Evolutionary conservation across 192 early-diverging fungal genomes (phyloP).

Genomic region (Coemansia sp.): DNA sequence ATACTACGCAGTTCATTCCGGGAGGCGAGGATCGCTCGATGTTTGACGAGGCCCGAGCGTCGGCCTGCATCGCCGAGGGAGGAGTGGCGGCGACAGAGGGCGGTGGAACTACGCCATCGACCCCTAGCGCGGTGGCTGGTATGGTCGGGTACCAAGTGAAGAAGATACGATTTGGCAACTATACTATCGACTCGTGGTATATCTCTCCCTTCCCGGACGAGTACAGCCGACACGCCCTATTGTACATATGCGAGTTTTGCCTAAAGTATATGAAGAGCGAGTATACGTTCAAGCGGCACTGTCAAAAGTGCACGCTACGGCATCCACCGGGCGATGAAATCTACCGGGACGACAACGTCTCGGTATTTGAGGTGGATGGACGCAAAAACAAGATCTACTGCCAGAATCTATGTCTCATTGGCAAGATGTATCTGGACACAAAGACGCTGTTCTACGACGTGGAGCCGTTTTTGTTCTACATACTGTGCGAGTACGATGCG

Average conservation of each 20-base stretch:
- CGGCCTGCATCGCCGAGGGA: constrained; percentile 40
- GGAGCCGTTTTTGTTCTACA: constrained; percentile 96
- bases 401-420: constrained; percentile 94
- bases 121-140: constrained; percentile 19
- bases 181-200: constrained; percentile 93
- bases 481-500: constrained; percentile 79
- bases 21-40: constrained; percentile 53
- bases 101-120: constrained; percentile 31
- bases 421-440: constrained; percentile 97
- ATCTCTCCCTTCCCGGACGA: constrained; percentile 96
- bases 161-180: constrained; percentile 80
- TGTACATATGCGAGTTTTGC: constrained; percentile 97
- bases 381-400: constrained; percentile 98
- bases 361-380: constrained; percentile 97
- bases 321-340: constrained; percentile 98
- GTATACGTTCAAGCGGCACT: constrained; percentile 81
- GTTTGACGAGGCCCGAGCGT: constrained; percentile 60
- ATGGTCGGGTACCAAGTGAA: constrained; percentile 51
- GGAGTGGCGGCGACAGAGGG: not conserved
- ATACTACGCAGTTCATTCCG: constrained; percentile 61
- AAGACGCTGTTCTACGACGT: constrained; percentile 98
- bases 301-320: constrained; percentile 77
- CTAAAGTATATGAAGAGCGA: constrained; percentile 97
- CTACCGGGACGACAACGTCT: constrained; percentile 83
- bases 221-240: constrained; percentile 76